Percentiles rank a stretch among this genome's conserved stretches.
These are phyloP conservation scores for Penicillium verhagenii DNA, from an alignment of 495 filamentous ascomycete genomes.

Conservation along the genomic window DNA sequence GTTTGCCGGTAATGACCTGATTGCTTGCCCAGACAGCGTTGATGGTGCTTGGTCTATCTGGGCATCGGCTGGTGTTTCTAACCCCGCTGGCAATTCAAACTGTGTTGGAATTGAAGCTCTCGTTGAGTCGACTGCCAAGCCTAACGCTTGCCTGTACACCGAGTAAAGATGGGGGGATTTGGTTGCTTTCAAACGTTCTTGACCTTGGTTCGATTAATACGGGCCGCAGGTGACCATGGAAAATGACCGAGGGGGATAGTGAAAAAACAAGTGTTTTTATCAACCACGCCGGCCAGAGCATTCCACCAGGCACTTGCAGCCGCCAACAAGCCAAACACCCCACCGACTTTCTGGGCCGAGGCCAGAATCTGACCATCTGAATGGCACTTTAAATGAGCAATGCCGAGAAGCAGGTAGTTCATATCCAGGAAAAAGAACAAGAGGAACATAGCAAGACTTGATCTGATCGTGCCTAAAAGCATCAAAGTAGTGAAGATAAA, in stretches of 20 bases:
- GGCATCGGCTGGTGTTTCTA: constrained; percentile 36
- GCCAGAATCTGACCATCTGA: constrained; percentile 35
- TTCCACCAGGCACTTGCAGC: constrained; percentile 89
- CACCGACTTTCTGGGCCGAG: constrained; percentile 64
- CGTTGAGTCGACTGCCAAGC: constrained; percentile 26
- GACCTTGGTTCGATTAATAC: constrained; percentile 11
- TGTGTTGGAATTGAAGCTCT: constrained; percentile 45
- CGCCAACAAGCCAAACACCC: constrained; percentile 73
- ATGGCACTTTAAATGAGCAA: constrained; percentile 56
- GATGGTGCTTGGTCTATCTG: constrained; percentile 50
- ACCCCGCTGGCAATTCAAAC: constrained; percentile 44
- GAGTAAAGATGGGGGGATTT: constrained; percentile 15
- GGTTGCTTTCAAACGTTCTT: constrained; percentile 11
- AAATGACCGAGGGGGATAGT: constrained; percentile 81
- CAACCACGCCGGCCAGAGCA: constrained; percentile 80
- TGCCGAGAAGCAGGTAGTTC: constrained; percentile 71
- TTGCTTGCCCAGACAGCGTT: constrained; percentile 51
- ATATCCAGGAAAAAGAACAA: constrained; percentile 80
- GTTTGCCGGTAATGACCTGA: constrained; percentile 41
- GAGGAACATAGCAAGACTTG: constrained; percentile 82
- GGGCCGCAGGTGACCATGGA: constrained; percentile 59
- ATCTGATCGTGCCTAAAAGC: constrained; percentile 77
- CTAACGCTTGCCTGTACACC: constrained; percentile 61
- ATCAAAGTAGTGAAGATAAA: constrained; percentile 88
- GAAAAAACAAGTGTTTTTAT: constrained; percentile 76